Evolutionary conservation across 768 basidiomycete species (phyloP), one percentile per base, ranked within the genome.

Genomic region (Tylopilus felleus): DNA sequence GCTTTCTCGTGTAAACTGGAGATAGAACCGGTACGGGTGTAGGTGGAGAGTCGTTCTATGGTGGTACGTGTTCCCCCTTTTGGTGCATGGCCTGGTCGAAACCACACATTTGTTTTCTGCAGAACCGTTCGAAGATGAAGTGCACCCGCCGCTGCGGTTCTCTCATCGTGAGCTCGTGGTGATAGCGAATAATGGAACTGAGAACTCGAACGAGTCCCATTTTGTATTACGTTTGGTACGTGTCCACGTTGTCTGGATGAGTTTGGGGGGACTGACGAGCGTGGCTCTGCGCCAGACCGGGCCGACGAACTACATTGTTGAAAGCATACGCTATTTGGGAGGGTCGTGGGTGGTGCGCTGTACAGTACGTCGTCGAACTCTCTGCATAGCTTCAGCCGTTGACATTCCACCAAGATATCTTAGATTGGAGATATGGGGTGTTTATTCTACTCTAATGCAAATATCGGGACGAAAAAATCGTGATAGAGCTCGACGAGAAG

Each of bases 101-200:
- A 16, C 10, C 16, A 7, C 45, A 35, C 17, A 16, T 7, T 36
- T 36, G 13, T 36, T 16, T 5, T 14, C 22, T 47, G 21, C 49
- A 91, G 94, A 95, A 62, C 91, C 87, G 3, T 97, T 97, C 60
- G 88, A 93, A 67, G 93, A 97, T 73, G 95, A 98, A 71, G 85
- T 93, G 19, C 93, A 96, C 62, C 93, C 94, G 4, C 83, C 96
- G 35, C 75, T 99, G 56, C 86, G 90, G 36, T 98, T 90, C 70
- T 73, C 84, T 1, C 89, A 98, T 64, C 88, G 97, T 49, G 97
- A 97, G 1, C 70, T 98, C 3, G 85, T 99, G 1, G 97, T 80
- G 1, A 95, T 97, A 91, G 97, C 97, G 5, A 97, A 97, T 63
- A 85, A 80, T 53, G 93, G 93, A 10, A 78, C 78, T 27, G 90